Percentiles rank a stretch among this genome's conserved stretches.
phyloP scores from a whole-genome alignment of 495 filamentous ascomycete species.

The Lepraria neglecta region DNA sequence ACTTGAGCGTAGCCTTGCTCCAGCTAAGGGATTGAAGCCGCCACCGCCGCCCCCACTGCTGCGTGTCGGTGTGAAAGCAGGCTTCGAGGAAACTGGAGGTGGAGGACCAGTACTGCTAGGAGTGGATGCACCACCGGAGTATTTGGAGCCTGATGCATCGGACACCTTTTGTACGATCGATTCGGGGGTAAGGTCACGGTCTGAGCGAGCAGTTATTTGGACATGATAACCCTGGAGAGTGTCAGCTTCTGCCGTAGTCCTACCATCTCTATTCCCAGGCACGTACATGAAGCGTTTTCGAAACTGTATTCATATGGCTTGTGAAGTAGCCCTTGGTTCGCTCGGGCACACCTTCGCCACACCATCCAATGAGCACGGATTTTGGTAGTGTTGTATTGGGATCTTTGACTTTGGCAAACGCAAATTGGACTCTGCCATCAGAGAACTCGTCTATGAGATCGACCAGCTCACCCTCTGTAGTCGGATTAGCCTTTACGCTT shows the following conservation, averaged over 20 bases:
- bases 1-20: conserved; percentile 43
- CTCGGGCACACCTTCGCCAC: conserved; percentile 96
- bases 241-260: conserved; percentile 1
- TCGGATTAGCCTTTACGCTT: conserved; percentile 6
- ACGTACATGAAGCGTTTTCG: conserved; percentile 78
- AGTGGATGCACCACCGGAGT: conserved; percentile 53
- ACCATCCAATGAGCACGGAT: conserved; percentile 92
- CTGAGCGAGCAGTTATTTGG: conserved; percentile 89
- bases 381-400: conserved; percentile 88
- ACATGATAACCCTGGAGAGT: conserved; percentile 78
- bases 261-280: not conserved
- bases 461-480: conserved; percentile 79
- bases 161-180: conserved; percentile 88
- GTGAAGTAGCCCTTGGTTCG: conserved; percentile 97
- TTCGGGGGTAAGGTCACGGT: conserved; percentile 78
- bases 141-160: conserved; percentile 92
- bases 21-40: conserved; percentile 58
- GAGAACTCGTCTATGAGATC: conserved; percentile 97
- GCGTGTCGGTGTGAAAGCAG: conserved; percentile 78
- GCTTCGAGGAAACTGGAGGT: conserved; percentile 74
- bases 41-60: conserved; percentile 49
- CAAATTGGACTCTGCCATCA: conserved; percentile 93
- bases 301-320: conserved; percentile 80
- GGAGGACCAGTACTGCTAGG: conserved; percentile 47
- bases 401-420: conserved; percentile 93